Evolutionary conservation across 805 yeast genomes (phyloP), one percentile per base, ranked within the genome.

Genomic region (Saccharomycopsis fermentans): DNA sequence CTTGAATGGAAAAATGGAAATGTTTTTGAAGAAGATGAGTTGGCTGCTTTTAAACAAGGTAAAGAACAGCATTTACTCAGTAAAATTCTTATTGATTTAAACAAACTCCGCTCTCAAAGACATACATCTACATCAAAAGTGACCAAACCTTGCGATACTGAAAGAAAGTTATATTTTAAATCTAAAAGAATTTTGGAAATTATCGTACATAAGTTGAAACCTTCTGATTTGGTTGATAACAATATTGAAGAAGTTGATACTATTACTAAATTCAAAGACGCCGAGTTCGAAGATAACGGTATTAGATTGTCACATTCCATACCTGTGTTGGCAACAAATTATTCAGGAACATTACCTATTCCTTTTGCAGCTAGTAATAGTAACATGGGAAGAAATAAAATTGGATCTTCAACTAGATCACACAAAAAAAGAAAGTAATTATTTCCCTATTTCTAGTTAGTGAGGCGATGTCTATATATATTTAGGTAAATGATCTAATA

Each of bases 301-400:
- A 53, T 73, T 11, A 70, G 70, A 27, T 66, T 63, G 21, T 69
- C 72, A 51, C 70, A 73, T 47, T 71, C 70, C 26, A 68, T 91
- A 53, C 96, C 96, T 0, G 84, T 87, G 0, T 76, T 87, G 58
- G 82, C 82, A 67, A 80, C 83, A 26, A 88, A 84, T 63, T 90
- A 88, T 66, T 73, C 80, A 39, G 97, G 97, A 53, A 78, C 86
- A 1, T 76, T 91, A 66, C 97, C 97, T 0, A 86, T 87, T 1
- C 72, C 77, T 4, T 68, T 76, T 2, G 69, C 67, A 35, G 50
- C 50, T 43, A 43, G n/a, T 43, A 43, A 43, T 21, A 43, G 16
- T 24, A 43, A 21, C 6, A 57, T 58, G 12, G 50, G 50, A 43
- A 43, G 29, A 43, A 43, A 43, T 43, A 43, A 26, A 21, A 52